phyloP scores from a whole-genome alignment of 805 yeast genomes.

The Debaryomyces maramus region DNA sequence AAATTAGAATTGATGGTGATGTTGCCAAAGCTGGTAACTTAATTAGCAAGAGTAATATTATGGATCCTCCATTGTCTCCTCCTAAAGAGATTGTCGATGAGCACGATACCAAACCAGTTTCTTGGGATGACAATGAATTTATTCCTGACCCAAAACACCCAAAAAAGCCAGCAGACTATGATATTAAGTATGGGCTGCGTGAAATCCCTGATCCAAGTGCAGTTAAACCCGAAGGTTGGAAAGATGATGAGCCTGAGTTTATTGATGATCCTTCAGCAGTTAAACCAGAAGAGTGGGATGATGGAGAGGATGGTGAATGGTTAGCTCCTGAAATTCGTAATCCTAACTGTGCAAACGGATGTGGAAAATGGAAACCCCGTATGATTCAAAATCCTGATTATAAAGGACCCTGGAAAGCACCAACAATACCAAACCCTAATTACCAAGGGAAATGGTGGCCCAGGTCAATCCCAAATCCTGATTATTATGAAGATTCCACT shows the following conservation, averaged over 20 bases:
- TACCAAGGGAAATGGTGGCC: constrained; percentile 82
- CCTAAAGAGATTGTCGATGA: constrained; percentile 60
- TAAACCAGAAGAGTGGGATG: constrained; percentile 83
- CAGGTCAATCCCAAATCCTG: constrained; percentile 64
- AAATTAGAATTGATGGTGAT: constrained; percentile 81
- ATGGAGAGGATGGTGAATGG: constrained; percentile 89
- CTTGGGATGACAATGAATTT: constrained; percentile 73
- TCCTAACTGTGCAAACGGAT: constrained; percentile 76
- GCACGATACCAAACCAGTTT: constrained; percentile 64
- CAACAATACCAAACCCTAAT: constrained; percentile 67
- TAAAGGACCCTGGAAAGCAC: constrained; percentile 78
- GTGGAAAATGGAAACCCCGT: constrained; percentile 82
- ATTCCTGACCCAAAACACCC: constrained; percentile 70
- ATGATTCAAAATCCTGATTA: constrained; percentile 64
- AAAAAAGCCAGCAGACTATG: constrained; percentile 82
- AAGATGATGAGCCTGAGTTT: constrained; percentile 56
- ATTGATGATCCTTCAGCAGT: constrained; percentile 67
- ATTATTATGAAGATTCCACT: constrained; percentile 54
- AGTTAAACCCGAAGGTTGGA: constrained; percentile 76
- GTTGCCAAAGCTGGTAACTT: constrained; percentile 70
- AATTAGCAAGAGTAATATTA: constrained; percentile 47
- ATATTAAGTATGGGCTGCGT: constrained; percentile 61
- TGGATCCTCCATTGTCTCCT: constrained; percentile 68
- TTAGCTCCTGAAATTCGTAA: constrained; percentile 65
- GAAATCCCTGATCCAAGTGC: constrained; percentile 66